phyloP scores from a whole-genome alignment of 1,284 basidiomycete species.

The Naganishia sp. region DNA sequence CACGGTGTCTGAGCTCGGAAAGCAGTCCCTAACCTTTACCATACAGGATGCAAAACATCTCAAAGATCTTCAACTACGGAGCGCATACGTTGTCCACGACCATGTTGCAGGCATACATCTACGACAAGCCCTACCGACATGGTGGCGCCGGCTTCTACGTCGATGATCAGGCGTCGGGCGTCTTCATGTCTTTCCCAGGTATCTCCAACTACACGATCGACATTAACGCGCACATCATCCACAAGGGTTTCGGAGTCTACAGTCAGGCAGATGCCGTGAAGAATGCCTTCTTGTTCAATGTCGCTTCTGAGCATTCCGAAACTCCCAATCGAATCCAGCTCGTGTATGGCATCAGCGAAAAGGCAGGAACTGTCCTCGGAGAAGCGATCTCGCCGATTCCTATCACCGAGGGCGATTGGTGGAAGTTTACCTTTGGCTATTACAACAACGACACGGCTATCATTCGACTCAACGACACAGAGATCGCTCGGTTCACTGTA shows the following conservation, averaged over 20 bases:
- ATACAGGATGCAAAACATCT: constrained; percentile 17
- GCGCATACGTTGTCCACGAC: constrained; percentile 4
- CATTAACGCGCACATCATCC: constrained; percentile 15
- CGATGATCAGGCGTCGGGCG: constrained; percentile 11
- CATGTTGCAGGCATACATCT: constrained; percentile 6
- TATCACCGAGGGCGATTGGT: constrained; percentile 20
- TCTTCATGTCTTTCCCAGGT: constrained; percentile 13
- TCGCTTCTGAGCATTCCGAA: constrained; percentile 3
- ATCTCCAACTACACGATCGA: constrained; percentile 20
- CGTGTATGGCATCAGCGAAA: constrained; percentile 10
- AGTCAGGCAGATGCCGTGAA: constrained; percentile 10
- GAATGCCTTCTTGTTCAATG: constrained; percentile 13
- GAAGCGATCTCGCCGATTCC: constrained; percentile 7
- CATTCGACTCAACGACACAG: constrained; percentile 6
- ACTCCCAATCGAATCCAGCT: constrained; percentile 18
- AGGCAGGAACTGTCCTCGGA: constrained; percentile 1
- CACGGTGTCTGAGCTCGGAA: no score
- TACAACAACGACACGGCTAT: constrained; percentile 14
- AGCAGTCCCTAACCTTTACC: neutral
- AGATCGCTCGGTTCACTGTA: constrained; percentile 12
- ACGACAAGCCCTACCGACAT: constrained; percentile 15
- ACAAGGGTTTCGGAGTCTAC: constrained; percentile 18
- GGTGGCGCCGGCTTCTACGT: constrained; percentile 11
- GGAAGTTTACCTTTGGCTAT: constrained; percentile 15
- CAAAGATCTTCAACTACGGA: constrained; percentile 20